Evolutionary conservation across 331 rosid species (phyloP), one percentile per base, ranked within the genome.

Genomic region (Prunus yedoensis): DNA sequence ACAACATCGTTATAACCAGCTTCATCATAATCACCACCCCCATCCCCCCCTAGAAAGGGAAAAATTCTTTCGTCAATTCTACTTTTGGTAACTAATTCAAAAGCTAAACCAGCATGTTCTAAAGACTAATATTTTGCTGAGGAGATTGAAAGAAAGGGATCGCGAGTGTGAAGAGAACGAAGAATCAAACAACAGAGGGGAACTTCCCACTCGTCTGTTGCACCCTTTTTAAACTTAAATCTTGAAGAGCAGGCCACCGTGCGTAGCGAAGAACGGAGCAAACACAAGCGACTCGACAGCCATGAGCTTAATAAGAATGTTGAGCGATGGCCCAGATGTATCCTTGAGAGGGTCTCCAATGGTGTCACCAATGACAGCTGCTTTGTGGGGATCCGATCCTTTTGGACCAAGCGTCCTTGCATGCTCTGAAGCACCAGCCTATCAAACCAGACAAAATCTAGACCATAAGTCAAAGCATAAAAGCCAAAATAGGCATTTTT

Each of bases 241-340:
- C 93, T 92, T 95, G 84, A 92, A 92, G 51, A 95, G 93, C 66
- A 95, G 70, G 52, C 99, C 97, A 17, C 97, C 99, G 10, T 95
- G 97, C 0, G 92, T 92, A 14, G 99, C 97, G 10, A 95, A 95
- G 94, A 95, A 92, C 10, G 97, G 97, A 30, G 97, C 97, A 70
- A 95, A 95, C 66, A 95, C 97, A 0, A 95, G 97, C 3, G 97
- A 92, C 85, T 95, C 99, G 0, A 95, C 97, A 0, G 97, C 99
- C 97, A 92, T 95, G 2, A 95, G 90, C 90, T 95, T 95, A 86
- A 95, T 95, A 2, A 95, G 99, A 70, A 95, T 95, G 93, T 95
- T 95, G 15, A 95, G 93, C 0, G 97, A 95, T 0, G 99, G 97
- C 25, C 97, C 99, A 0, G 97, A 95, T 41, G 97, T 92, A 57